phyloP scores from a whole-genome alignment of 805 yeast genomes.

The Suhomyces faveliae region DNA sequence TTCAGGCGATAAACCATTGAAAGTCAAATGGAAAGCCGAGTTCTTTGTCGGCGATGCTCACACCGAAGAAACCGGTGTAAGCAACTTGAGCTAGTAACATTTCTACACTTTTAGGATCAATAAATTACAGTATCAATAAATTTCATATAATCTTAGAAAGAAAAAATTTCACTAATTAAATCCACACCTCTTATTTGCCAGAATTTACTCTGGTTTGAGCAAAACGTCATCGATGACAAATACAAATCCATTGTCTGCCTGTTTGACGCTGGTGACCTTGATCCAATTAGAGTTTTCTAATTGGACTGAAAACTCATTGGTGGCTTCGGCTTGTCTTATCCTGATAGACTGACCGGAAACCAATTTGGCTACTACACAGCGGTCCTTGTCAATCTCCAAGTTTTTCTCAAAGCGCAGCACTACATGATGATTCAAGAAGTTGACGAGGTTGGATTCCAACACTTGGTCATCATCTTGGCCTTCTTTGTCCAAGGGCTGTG shows the following conservation, averaged over 20 bases:
- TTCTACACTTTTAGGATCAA: background rate
- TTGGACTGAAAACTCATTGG: constrained; percentile 18
- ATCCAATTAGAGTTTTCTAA: constrained; percentile 16
- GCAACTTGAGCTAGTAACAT: constrained; percentile 17
- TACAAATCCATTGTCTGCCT: constrained; percentile 40
- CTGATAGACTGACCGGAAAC: constrained; percentile 21
- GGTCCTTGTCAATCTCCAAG: constrained; percentile 15
- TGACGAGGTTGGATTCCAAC: constrained; percentile 50
- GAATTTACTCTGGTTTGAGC: constrained; percentile 18
- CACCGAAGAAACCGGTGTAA: constrained; percentile 58
- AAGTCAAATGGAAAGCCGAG: constrained; percentile 73
- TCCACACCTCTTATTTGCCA: background rate
- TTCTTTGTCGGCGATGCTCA: constrained; percentile 49
- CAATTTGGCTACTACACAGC: constrained; percentile 16
- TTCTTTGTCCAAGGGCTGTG: constrained; percentile 38
- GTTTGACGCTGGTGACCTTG: constrained; percentile 24
- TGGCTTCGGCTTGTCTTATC: constrained; percentile 16
- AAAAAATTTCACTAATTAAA: background rate
- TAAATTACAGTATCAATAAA: no score
- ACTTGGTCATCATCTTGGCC: constrained; percentile 51
- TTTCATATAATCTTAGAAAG: background rate
- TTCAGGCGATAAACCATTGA: constrained; percentile 41
- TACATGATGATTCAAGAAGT: constrained; percentile 64
- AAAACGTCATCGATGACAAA: constrained; percentile 38
- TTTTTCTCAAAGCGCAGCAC: constrained; percentile 30